Percentiles rank a stretch among this genome's conserved stretches.
These are phyloP conservation scores for Coix lacrymajobi DNA, from an alignment of 176 grass and related monocot species.

Conservation along the genomic window DNA sequence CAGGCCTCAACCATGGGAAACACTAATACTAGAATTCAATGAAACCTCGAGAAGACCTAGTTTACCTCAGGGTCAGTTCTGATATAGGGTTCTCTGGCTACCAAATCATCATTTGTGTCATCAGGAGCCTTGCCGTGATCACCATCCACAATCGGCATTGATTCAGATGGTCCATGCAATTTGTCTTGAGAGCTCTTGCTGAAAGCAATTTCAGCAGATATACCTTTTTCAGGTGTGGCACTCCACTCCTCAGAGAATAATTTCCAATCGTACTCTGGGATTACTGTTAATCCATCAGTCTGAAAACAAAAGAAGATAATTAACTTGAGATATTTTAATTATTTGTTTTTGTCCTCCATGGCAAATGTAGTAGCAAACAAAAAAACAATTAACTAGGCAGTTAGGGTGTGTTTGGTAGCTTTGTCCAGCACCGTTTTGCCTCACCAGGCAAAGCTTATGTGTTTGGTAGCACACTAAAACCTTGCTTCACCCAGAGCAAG, in stretches of 20 bases:
- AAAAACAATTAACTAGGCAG: not conserved
- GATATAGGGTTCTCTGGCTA: slow-evolving; percentile 37
- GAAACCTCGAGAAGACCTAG: not conserved
- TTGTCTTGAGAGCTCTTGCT: slow-evolving; percentile 43
- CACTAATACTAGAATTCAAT: slow-evolving; percentile 5
- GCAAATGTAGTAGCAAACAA: slow-evolving; percentile 5
- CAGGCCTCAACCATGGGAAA: slow-evolving; percentile 11
- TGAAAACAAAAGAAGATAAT: slow-evolving; percentile 45
- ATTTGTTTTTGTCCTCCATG: slow-evolving; percentile 12
- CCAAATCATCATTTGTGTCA: slow-evolving; percentile 46
- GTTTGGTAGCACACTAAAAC: not conserved
- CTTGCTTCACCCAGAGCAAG: not conserved
- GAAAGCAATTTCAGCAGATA: slow-evolving; percentile 82
- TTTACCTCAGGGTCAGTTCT: slow-evolving; percentile 71
- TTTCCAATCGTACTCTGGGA: slow-evolving; percentile 67
- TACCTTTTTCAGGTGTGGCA: slow-evolving; percentile 52
- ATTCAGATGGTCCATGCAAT: slow-evolving; percentile 35
- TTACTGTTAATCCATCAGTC: slow-evolving; percentile 78
- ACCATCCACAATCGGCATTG: slow-evolving; percentile 21
- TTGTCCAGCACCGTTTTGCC: not conserved
- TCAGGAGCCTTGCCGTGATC: slow-evolving; percentile 28
- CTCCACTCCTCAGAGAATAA: slow-evolving; percentile 94
- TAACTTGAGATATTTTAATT: not conserved
- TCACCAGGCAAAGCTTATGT: not conserved
- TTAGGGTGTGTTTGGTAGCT: not conserved